phyloP scores from a whole-genome alignment of 345 rosid genomes.

The Clausena lansium region DNA sequence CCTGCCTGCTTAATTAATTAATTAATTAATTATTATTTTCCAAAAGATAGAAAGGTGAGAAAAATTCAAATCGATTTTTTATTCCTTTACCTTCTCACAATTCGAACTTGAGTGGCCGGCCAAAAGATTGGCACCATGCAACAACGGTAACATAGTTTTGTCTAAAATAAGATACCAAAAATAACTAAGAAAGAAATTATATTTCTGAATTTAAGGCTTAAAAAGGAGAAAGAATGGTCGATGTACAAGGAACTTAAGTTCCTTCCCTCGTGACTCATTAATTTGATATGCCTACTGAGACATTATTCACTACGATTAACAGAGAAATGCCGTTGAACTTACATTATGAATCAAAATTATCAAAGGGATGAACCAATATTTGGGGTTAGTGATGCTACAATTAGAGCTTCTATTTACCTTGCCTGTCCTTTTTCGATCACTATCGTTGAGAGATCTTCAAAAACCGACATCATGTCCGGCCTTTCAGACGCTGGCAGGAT shows the following conservation, averaged over 20 bases:
- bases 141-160: no score
- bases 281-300: constrained; percentile 4
- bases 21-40: no score
- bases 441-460: constrained; percentile 50
- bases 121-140: no score
- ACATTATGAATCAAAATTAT: background rate
- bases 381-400: constrained; percentile 21
- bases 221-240: constrained; percentile 1
- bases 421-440: constrained; percentile 11
- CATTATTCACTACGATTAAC: constrained; percentile 21
- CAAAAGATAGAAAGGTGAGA: no score
- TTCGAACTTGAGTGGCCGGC: no score
- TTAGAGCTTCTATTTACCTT: constrained; percentile 17
- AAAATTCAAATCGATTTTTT: no score
- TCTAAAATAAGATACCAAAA: background rate
- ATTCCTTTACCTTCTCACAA: no score
- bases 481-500: constrained; percentile 78
- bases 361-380: constrained; percentile 1
- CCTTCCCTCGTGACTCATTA: background rate
- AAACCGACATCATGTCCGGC: constrained; percentile 69
- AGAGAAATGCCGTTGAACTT: background rate
- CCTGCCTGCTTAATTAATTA: no score
- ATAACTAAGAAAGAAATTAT: background rate
- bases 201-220: background rate
- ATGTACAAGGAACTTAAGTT: constrained; percentile 7